Evolutionary conservation across 257 asterid genomes (phyloP).

Genomic region (Plantago elongata): DNA sequence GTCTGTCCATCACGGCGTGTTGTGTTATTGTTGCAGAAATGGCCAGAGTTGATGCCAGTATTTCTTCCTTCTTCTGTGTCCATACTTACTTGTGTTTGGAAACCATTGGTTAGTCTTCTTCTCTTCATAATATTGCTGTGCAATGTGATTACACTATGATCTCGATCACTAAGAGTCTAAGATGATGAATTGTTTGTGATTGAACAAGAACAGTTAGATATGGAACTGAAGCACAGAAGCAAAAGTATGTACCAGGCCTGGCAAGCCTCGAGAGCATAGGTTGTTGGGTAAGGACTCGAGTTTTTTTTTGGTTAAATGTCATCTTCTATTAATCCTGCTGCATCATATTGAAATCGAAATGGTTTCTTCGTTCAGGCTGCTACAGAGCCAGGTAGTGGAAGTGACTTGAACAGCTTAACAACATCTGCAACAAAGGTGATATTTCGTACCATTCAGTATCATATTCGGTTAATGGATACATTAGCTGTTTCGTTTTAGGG

Average conservation of each 20-base stretch:
- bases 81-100: conserved; percentile 89
- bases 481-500: background rate
- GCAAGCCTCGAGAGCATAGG: conserved; percentile 62
- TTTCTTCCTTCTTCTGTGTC: conserved; percentile 77
- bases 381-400: conserved; percentile 94
- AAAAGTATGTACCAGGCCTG: conserved; percentile 78
- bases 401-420: conserved; percentile 84
- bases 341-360: too few species aligned
- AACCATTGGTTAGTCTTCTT: conserved; percentile 59
- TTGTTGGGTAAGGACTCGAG: conserved; percentile 70
- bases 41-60: conserved; percentile 97
- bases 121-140: too few species aligned
- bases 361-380: conserved; percentile 42
- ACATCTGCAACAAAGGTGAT: conserved; percentile 86
- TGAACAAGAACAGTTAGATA: too few species aligned
- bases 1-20: conserved; percentile 68
- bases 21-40: conserved; percentile 73
- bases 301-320: background rate
- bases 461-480: background rate
- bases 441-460: conserved; percentile 12
- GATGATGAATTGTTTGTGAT: too few species aligned
- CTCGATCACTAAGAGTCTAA: too few species aligned
- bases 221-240: conserved; percentile 90
- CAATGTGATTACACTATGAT: too few species aligned
- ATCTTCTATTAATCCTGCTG: too few species aligned